These are phyloP conservation scores for Clarireedia sp. DNA, from an alignment of 2,329 filamentous ascomycete species.

Conservation along the genomic window DNA sequence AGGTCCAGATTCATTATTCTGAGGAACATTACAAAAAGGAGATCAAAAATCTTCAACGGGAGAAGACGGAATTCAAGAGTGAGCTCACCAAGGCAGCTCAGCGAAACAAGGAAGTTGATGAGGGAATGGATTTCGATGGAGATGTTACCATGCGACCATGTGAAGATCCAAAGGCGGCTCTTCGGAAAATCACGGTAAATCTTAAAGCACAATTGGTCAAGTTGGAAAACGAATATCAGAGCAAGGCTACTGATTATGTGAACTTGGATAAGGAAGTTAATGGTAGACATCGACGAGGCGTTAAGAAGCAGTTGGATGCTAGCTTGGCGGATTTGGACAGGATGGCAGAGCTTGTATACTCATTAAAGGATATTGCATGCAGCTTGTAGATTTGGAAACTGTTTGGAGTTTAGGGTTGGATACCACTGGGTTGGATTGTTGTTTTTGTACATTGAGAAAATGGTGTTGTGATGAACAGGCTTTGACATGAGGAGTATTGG, in stretches of 20 bases:
- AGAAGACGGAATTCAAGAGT: neutral
- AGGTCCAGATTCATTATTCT: neutral
- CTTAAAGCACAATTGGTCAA: neutral
- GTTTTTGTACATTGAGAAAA: no score
- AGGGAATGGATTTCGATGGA: neutral
- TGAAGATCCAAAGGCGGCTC: neutral
- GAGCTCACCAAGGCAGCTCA: neutral
- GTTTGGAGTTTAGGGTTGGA: neutral
- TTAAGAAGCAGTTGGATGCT: neutral
- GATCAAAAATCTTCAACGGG: neutral
- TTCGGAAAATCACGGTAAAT: neutral
- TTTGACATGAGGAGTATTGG: no score
- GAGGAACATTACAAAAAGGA: neutral
- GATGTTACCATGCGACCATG: neutral
- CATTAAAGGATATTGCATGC: neutral
- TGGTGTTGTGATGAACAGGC: no score
- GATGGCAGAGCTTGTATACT: neutral
- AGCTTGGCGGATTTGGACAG: neutral
- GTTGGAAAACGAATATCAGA: neutral
- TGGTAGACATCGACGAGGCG: neutral
- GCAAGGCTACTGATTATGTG: neutral
- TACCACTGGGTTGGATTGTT: neutral
- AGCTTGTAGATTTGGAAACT: neutral
- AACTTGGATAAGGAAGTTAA: neutral
- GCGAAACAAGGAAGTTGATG: neutral